Base-by-base conservation (phyloP, 768 basidiomycete genomes). In the Leucocoprinus sp. region DNA sequence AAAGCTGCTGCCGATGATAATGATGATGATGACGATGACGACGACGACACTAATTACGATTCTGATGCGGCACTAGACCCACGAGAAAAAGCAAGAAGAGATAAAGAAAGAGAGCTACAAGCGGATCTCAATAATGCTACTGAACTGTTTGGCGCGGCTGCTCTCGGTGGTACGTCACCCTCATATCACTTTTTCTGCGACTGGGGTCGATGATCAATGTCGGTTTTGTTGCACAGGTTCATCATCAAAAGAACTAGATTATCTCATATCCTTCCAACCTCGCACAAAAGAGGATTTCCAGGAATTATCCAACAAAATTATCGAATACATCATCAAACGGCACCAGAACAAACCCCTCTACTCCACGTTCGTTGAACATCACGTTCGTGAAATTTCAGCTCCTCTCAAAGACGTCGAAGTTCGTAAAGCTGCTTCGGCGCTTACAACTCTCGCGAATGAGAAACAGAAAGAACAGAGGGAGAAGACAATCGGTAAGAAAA, bases 381-480 rank as follows among this genome's bases (percentile, higher is more conserved):
- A 93, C 52, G 80, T 79, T 14, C 80, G 83, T 37, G 81, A 82
- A 41, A 65, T 96, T 12, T 82, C 84, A 0, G 64, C 69, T 48
- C 79, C 90, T 4, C 72, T 98, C 44, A 86, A 82, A 56, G 92
- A 97, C 50, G 80, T 92, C 42, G 95, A 99, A 55, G 82, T 92
- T 21, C 77, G 93, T 50, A 97, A 97, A 60, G 88, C 79, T 0
- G 88, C 91, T 0, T 85, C 80, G 40, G 80, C 71, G 3, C 67
- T 99, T 44, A 90, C 88, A 12, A 83, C 87, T 2, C 71, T 98
- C 5, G 86, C 92, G 40, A 97, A 95, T 57, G 91, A 93, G 69
- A 99, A 98, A 68, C 89, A 93, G 67, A 88, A 80, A 65, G 90
- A 90, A 59, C 81, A 84, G 55, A 75, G 84, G 52, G 90, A 93